phyloP scores from a whole-genome alignment of 1,284 basidiomycete species.

The Amylostereum areolatum region DNA sequence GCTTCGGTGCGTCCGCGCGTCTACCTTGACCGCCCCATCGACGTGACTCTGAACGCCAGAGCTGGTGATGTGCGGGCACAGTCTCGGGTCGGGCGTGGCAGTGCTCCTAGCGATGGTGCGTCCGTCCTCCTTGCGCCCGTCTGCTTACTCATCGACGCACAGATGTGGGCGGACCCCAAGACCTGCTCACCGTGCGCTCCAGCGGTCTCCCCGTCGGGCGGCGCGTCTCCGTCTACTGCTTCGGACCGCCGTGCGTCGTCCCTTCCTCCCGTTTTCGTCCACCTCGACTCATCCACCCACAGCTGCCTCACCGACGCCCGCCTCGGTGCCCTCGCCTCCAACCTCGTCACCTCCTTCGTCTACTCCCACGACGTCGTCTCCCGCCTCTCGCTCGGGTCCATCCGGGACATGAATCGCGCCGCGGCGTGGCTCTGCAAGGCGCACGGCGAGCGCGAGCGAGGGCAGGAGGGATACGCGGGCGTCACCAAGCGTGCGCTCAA shows the following conservation, averaged over 20 bases:
- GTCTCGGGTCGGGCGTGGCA: slow-evolving; percentile 83
- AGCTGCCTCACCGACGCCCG: slow-evolving; percentile 56
- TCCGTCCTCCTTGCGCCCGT: slow-evolving; percentile 3
- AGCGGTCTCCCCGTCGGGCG: slow-evolving; percentile 68
- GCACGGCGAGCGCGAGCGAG: slow-evolving; percentile 30
- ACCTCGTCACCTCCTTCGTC: slow-evolving; percentile 70
- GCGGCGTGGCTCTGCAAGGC: slow-evolving; percentile 76
- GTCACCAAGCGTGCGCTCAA: slow-evolving; percentile 55
- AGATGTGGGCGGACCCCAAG: slow-evolving; percentile 82
- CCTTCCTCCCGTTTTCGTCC: slow-evolving; percentile 4
- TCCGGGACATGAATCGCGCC: slow-evolving; percentile 72
- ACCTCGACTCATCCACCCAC: neutral
- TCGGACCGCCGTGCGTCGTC: slow-evolving; percentile 67
- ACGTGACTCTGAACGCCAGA: slow-evolving; percentile 32
- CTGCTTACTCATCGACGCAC: neutral
- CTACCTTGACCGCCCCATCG: neutral
- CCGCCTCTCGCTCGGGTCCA: slow-evolving; percentile 70
- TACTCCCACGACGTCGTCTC: slow-evolving; percentile 81
- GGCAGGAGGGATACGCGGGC: slow-evolving; percentile 47
- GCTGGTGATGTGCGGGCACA: slow-evolving; percentile 77
- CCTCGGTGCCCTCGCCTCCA: slow-evolving; percentile 47
- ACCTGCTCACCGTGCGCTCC: slow-evolving; percentile 67
- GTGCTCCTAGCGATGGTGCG: slow-evolving; percentile 67
- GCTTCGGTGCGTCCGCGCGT: slow-evolving; percentile 48
- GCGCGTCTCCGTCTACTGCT: slow-evolving; percentile 70